Conservation (phyloP, 2,329 filamentous ascomycete species). For the Colletotrichum scovillei region DNA sequence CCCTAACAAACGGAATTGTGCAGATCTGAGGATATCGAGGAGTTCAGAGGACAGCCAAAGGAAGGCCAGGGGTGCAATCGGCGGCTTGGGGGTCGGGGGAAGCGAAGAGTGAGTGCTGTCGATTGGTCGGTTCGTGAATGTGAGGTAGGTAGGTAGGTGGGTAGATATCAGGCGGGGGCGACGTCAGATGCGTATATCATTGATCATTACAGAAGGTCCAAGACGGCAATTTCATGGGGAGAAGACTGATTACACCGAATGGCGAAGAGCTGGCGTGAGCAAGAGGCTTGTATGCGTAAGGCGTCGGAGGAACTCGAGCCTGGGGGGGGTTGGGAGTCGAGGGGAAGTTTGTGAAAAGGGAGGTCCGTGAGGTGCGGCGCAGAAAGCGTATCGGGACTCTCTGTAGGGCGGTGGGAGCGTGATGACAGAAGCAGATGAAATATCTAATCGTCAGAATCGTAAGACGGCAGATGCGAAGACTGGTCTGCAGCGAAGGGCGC, state of each 20-base stretch:
- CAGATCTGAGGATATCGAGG: constrained; percentile 2
- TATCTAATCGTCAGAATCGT: constrained; percentile 16
- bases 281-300: not conserved
- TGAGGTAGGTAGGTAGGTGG: constrained; percentile 5
- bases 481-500: constrained; percentile 2
- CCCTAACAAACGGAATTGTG: constrained; percentile 19
- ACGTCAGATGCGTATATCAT: constrained; percentile 36
- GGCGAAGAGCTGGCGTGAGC: constrained; percentile 18
- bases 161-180: constrained; percentile 17
- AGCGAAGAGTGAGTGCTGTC: not conserved
- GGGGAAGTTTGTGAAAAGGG: constrained; percentile 13
- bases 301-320: not conserved
- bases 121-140: constrained; percentile 25
- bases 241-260: constrained; percentile 17
- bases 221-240: constrained; percentile 15
- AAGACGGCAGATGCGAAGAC: constrained; percentile 1
- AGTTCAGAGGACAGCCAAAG: not conserved
- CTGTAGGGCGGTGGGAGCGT: constrained; percentile 9
- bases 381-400: not conserved
- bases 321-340: constrained; percentile 26
- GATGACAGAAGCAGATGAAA: constrained; percentile 12
- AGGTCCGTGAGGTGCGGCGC: constrained; percentile 22
- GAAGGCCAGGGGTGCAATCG: not conserved
- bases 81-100: not conserved
- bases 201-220: constrained; percentile 36